Percentiles rank a stretch among this genome's conserved stretches.
These are phyloP conservation scores for Hypocreales sp. DNA, from an alignment of 2,329 filamentous ascomycete genomes.

Conservation along the genomic window DNA sequence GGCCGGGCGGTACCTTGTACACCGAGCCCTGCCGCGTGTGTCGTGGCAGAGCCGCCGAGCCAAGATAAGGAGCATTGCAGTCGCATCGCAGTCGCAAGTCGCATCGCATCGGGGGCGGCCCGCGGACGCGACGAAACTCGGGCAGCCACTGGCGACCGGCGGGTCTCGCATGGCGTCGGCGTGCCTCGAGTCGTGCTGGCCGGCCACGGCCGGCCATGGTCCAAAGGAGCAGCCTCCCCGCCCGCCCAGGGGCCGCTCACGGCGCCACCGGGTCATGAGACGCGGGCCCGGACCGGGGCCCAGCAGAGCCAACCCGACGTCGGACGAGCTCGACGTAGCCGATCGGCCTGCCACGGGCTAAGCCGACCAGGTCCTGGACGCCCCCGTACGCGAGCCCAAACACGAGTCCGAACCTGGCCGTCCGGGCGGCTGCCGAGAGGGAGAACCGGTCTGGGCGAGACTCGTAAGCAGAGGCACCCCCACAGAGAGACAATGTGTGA, in stretches of 20 bases:
- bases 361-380: constrained; percentile 58
- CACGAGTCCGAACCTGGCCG: constrained; percentile 64
- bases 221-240: not conserved
- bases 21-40: too few relatives aligned
- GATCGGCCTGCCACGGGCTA: constrained; percentile 54
- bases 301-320: constrained; percentile 20
- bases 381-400: constrained; percentile 70
- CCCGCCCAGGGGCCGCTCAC: not conserved
- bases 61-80: too few relatives aligned
- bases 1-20: too few relatives aligned
- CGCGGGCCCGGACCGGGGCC: too few relatives aligned
- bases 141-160: too few relatives aligned
- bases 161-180: constrained; percentile 4
- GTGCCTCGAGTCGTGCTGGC: constrained; percentile 1
- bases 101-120: too few relatives aligned
- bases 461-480: too few relatives aligned
- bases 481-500: too few relatives aligned
- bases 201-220: constrained; percentile 1
- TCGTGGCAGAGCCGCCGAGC: too few relatives aligned
- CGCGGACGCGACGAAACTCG: too few relatives aligned
- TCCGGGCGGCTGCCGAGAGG: constrained; percentile 57
- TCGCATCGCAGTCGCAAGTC: too few relatives aligned
- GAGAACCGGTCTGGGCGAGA: constrained; percentile 57
- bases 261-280: constrained; percentile 6
- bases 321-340: constrained; percentile 58